Base-by-base conservation (phyloP, 352 stramenopile species). In the Phytophthora sansomeana region DNA sequence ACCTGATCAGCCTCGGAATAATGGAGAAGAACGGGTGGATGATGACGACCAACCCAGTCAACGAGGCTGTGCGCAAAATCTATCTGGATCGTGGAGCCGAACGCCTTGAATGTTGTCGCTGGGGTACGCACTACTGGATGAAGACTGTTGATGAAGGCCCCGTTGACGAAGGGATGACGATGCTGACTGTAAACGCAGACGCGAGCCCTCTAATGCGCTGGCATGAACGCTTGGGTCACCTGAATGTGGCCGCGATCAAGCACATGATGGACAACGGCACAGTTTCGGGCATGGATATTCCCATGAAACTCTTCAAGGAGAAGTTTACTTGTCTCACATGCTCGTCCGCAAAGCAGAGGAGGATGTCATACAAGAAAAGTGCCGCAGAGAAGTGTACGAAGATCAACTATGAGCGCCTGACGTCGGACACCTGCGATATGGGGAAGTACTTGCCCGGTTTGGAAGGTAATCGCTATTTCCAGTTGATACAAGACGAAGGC, bases 401-500 rank as follows among this genome's bases (percentile, higher is more conserved):
- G n/a, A n/a, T n/a, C n/a, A 43, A 43, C 8, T 43, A 43, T 7
- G 36, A 43, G 14, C 36, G 36, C 8, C 36, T 43, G n/a, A n/a
- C n/a, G n/a, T n/a, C n/a, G n/a, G n/a, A n/a, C n/a, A n/a, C n/a
- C n/a, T n/a, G n/a, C n/a, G n/a, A n/a, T n/a, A n/a, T n/a, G n/a
- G n/a, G n/a, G n/a, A n/a, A n/a, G n/a, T n/a, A 24, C 7, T 19
- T 21, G 36, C 36, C 36, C 4, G 36, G 36, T 9, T 5, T 43
- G 2, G 13, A 16, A 14, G 16, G 36, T 5, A 3, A 8, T 1
- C 7, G 13, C 8, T 61, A 67, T 6, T 69, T 69, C 7, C 53
- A 64, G 29, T 11, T 64, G 2, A 58, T 64, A 9, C 36, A 64
- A 21, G 53, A 55, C 6, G 53, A 69, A 28, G 46, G 26, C 0